A percentile compares a stretch with the other conserved stretches of the same genome.
phyloP scores from a whole-genome alignment of 2,329 filamentous ascomycete genomes.

The Diaporthe caulivora region DNA sequence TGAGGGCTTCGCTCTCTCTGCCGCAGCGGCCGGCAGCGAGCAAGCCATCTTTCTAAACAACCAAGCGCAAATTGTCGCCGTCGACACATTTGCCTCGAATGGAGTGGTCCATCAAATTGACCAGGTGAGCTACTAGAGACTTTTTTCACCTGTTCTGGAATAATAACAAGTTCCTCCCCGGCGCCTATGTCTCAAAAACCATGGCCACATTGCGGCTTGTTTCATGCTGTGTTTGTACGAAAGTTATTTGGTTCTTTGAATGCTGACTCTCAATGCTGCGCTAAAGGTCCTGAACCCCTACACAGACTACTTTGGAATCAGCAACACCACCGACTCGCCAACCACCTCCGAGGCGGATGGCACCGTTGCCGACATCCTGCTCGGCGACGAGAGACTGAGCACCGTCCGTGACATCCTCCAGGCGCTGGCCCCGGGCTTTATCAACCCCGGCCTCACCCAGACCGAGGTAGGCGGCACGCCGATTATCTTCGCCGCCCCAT shows the following conservation, averaged over 20 bases:
- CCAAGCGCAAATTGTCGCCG: constrained; percentile 25
- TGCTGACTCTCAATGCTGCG: too few species aligned
- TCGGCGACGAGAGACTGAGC: background rate
- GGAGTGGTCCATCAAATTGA: constrained; percentile 33
- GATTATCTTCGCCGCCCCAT: constrained; percentile 20
- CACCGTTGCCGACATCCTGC: constrained; percentile 19
- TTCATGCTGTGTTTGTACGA: too few species aligned
- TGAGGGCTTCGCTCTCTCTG: constrained; percentile 19
- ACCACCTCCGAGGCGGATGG: constrained; percentile 4
- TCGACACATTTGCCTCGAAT: constrained; percentile 21
- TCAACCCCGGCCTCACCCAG: background rate
- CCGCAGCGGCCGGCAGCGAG: background rate
- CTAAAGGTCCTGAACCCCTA: constrained; percentile 34
- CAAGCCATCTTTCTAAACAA: constrained; percentile 23
- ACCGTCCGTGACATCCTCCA: constrained; percentile 18
- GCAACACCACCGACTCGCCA: constrained; percentile 25
- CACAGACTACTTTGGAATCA: constrained; percentile 31
- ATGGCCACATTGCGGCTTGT: too few species aligned
- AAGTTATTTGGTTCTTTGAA: too few species aligned
- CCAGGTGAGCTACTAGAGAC: too few species aligned
- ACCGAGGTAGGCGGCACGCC: background rate
- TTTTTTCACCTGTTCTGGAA: too few species aligned
- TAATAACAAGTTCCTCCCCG: too few species aligned
- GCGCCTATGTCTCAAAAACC: too few species aligned
- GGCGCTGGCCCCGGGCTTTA: constrained; percentile 4